Evolutionary conservation across 371 early-diverging fungal species (phyloP).

Genomic region (Mucor piriformis): DNA sequence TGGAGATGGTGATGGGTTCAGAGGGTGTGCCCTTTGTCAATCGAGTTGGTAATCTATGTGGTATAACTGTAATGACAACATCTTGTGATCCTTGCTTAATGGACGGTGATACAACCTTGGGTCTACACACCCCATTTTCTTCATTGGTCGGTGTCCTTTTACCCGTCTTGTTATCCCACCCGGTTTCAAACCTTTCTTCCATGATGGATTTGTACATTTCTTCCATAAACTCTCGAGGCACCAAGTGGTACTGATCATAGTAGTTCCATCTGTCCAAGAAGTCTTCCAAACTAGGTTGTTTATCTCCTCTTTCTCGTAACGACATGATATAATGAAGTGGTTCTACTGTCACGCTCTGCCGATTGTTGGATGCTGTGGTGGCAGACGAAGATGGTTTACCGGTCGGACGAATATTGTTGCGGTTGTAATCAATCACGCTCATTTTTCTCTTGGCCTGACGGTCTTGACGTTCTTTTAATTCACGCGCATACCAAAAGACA

Average conservation of each 20-base stretch:
- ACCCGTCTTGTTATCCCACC: conserved; percentile 49
- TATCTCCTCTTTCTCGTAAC: conserved; percentile 31
- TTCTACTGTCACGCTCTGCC: conserved; percentile 40
- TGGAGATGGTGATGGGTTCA: conserved; percentile 60
- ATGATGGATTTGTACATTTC: conserved; percentile 57
- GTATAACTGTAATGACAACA: conserved; percentile 42
- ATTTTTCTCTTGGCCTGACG: conserved; percentile 36
- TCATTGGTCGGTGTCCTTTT: not conserved
- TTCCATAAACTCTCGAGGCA: conserved; percentile 49
- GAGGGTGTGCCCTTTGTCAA: conserved; percentile 63
- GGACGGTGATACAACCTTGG: conserved; percentile 25
- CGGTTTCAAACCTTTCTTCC: conserved; percentile 60
- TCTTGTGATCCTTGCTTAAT: conserved; percentile 31
- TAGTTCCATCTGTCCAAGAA: conserved; percentile 53
- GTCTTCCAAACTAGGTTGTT: conserved; percentile 32
- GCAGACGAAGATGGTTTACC: conserved; percentile 13
- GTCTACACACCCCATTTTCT: conserved; percentile 8
- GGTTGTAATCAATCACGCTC: conserved; percentile 35
- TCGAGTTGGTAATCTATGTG: conserved; percentile 60
- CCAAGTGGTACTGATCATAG: conserved; percentile 48
- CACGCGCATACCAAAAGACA: conserved; percentile 54
- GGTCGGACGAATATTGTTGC: not conserved
- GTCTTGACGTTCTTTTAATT: conserved; percentile 44
- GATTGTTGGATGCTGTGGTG: conserved; percentile 5
- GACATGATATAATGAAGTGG: conserved; percentile 50